Conservation (phyloP, 2,329 filamentous ascomycete genomes). For the Lasiodiplodia sp. region DNA sequence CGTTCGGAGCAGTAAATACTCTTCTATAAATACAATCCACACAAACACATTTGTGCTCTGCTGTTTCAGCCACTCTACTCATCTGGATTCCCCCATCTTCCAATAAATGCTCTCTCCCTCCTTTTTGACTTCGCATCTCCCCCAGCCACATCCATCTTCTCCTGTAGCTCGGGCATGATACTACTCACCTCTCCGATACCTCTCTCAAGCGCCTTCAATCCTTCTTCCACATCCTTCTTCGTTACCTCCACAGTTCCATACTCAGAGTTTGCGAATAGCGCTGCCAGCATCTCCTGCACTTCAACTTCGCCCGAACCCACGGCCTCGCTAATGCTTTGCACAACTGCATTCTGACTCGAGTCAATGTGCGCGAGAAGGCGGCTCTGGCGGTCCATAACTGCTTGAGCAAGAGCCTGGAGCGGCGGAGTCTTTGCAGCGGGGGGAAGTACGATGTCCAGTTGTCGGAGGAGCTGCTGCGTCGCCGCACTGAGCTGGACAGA, state of each 20-base stretch:
- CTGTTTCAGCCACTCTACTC: background rate
- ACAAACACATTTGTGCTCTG: background rate
- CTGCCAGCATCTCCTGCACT: constrained; percentile 45
- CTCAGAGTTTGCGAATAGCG: constrained; percentile 48
- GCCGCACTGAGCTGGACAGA: constrained; percentile 39
- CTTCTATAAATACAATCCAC: too few relatives aligned
- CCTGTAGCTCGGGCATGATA: constrained; percentile 46
- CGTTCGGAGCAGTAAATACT: too few relatives aligned
- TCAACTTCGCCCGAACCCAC: constrained; percentile 48
- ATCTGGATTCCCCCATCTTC: constrained; percentile 22
- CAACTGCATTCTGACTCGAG: constrained; percentile 41
- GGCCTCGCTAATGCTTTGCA: constrained; percentile 45
- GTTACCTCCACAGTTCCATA: constrained; percentile 41
- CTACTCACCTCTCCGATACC: constrained; percentile 47
- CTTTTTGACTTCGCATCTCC: constrained; percentile 14
- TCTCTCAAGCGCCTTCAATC: constrained; percentile 46
- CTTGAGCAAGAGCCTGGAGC: constrained; percentile 39
- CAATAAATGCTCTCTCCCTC: constrained; percentile 24
- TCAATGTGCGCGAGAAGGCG: constrained; percentile 46
- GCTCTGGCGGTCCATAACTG: constrained; percentile 42
- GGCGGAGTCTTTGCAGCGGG: constrained; percentile 30
- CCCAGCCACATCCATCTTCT: constrained; percentile 39
- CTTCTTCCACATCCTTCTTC: constrained; percentile 38
- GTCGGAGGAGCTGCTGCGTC: constrained; percentile 44
- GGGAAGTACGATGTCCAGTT: constrained; percentile 42